These are phyloP conservation scores for Pseudomassariella vexata DNA, from an alignment of 2,329 filamentous ascomycete species.

Conservation along the genomic window DNA sequence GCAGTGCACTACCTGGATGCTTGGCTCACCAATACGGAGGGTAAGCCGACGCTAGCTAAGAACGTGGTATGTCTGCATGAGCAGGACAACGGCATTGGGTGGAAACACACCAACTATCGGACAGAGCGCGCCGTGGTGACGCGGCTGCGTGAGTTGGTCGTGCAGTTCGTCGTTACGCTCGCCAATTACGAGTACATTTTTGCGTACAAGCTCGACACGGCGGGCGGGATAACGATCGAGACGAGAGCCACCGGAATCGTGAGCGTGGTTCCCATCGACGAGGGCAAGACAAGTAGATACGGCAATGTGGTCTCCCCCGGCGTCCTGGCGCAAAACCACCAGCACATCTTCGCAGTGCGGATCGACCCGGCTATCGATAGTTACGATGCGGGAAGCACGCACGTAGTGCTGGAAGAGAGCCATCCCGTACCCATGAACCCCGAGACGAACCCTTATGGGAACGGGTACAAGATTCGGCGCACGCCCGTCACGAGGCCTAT, in stretches of 20 bases:
- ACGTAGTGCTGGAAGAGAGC: constrained; percentile 33
- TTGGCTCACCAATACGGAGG: constrained; percentile 45
- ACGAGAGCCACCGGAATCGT: constrained; percentile 11
- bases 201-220: constrained; percentile 31
- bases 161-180: constrained; percentile 65
- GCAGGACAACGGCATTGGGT: constrained; percentile 63
- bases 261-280: constrained; percentile 35
- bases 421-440: constrained; percentile 1
- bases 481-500: constrained; percentile 36
- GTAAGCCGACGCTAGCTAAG: constrained; percentile 43
- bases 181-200: constrained; percentile 64
- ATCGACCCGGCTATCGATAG: constrained; percentile 61
- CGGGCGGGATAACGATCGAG: constrained; percentile 50
- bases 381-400: constrained; percentile 42
- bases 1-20: constrained; percentile 60
- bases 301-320: constrained; percentile 60
- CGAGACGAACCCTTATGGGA: constrained; percentile 13
- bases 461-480: constrained; percentile 37
- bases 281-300: constrained; percentile 44
- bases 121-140: constrained; percentile 56
- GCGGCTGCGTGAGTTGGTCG: constrained; percentile 55
- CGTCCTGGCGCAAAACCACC: constrained; percentile 62
- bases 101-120: constrained; percentile 68
- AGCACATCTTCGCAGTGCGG: constrained; percentile 62
- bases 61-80: constrained; percentile 66